These are phyloP conservation scores for Colletotrichum sp. DNA, from an alignment of 2,329 filamentous ascomycete genomes.

Conservation along the genomic window DNA sequence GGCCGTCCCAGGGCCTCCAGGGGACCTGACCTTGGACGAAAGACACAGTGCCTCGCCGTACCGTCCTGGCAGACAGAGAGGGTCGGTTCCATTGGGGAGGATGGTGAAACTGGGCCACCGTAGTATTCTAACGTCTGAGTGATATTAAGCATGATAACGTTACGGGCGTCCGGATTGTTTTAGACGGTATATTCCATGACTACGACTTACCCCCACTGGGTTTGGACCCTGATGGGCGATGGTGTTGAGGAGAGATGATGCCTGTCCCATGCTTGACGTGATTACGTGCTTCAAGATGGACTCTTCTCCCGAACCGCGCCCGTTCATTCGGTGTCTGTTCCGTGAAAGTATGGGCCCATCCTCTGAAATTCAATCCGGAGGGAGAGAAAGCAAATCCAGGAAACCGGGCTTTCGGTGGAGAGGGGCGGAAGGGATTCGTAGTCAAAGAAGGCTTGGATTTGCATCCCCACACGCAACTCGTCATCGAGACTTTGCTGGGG, in stretches of 20 bases:
- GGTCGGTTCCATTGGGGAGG: not conserved
- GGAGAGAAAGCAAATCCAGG: not conserved
- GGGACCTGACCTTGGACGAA: not conserved
- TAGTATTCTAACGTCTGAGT: not conserved
- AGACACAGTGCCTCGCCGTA: not conserved
- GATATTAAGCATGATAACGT: conserved; percentile 1
- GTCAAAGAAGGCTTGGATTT: not conserved
- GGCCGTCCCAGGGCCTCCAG: not conserved
- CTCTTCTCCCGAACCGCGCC: not conserved
- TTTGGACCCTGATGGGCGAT: not conserved
- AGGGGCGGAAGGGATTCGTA: not conserved
- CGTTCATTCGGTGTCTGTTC: not conserved
- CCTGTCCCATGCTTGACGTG: not conserved
- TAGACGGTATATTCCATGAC: not conserved
- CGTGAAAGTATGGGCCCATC: not conserved
- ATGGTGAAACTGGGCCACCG: not conserved
- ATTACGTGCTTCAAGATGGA: not conserved
- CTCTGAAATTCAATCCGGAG: not conserved
- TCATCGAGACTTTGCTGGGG: not conserved
- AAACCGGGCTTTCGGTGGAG: not conserved
- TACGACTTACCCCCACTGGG: not conserved
- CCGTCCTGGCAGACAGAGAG: not conserved
- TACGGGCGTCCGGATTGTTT: not conserved
- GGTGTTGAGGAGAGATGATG: not conserved
- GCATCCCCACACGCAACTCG: not conserved